Conservation (phyloP, 495 filamentous ascomycete genomes). For the Hamigera avellanea region DNA sequence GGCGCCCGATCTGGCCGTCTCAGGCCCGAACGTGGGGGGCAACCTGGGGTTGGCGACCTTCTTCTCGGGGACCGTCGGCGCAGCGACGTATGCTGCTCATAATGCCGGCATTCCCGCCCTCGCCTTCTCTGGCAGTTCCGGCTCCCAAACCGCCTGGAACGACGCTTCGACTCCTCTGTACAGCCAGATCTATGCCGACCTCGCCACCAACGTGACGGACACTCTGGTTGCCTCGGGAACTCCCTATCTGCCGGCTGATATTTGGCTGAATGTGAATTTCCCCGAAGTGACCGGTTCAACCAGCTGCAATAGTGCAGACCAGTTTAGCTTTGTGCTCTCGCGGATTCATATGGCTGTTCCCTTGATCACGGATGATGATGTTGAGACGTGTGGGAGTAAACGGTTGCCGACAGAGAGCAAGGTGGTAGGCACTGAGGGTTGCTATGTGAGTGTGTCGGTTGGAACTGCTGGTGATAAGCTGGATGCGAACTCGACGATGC, state of each 20-base stretch:
- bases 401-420: constrained; percentile 46
- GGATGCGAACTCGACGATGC: constrained; percentile 41
- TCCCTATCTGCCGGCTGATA: constrained; percentile 45
- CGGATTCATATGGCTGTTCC: constrained; percentile 41
- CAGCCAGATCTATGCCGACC: constrained; percentile 46
- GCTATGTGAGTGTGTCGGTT: constrained; percentile 53
- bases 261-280: constrained; percentile 61
- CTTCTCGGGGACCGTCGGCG: constrained; percentile 53
- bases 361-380: constrained; percentile 40
- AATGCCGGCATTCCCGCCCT: constrained; percentile 47
- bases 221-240: constrained; percentile 38
- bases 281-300: constrained; percentile 29
- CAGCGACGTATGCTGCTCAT: constrained; percentile 44
- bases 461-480: constrained; percentile 48
- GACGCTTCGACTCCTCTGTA: constrained; percentile 30
- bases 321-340: constrained; percentile 51
- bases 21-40: constrained; percentile 53
- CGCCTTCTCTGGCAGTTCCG: constrained; percentile 47
- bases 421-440: constrained; percentile 36
- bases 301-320: constrained; percentile 31
- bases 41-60: constrained; percentile 40
- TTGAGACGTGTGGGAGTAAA: constrained; percentile 39
- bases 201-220: constrained; percentile 45
- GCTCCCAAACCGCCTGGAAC: constrained; percentile 41
- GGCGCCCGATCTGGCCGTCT: constrained; percentile 45